Base-by-base conservation (phyloP, 768 basidiomycete genomes). In the Boletus fagicola region DNA sequence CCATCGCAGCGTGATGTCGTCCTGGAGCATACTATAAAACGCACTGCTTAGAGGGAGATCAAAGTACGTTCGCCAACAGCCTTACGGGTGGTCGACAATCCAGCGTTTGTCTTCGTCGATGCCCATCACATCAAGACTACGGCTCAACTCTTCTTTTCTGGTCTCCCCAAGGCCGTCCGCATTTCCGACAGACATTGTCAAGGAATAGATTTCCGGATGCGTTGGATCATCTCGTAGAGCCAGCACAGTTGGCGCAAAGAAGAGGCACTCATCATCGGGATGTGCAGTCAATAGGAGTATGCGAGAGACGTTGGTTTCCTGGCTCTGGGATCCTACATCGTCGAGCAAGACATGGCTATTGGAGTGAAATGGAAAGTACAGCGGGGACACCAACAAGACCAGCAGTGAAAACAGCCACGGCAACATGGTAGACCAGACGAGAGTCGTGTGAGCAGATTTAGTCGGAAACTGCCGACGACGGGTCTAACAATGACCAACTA, bases 191-290 rank as follows among this genome's bases (percentile, higher is more conserved):
- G 92, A 94, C 53, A 98, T 67, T 57, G 91, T 94, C 18, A 95
- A 67, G 0, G 83, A 88, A 61, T 76, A 82, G 0, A 89, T 67
- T 22, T 80, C 73, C 20, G 68, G 62, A 2, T 59, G 54, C 24
- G 51, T 47, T 39, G 58, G 53, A 39, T 59, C 35, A 35, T 66
- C 57, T 40, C 46, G 61, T 33, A 94, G 77, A 3, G 81, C 78
- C 33, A 87, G 74, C 15, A 96, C 70, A 0, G 92, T 94, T 0
- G 94, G 94, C 4, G 86, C 85, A 70, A 98, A 98, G 79, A 98
- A 98, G 80, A 95, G 83, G 69, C 85, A 86, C 75, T 97, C 94
- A 69, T 98, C 94, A 68, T 97, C 94, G 3, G 94, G 94, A 68
- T 98, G 94, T 28, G 94, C 93, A 0, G 94, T 96, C 45, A 98